Base-by-base conservation (phyloP, 306 rosid genomes). In the Begonia peltatifolia region DNA sequence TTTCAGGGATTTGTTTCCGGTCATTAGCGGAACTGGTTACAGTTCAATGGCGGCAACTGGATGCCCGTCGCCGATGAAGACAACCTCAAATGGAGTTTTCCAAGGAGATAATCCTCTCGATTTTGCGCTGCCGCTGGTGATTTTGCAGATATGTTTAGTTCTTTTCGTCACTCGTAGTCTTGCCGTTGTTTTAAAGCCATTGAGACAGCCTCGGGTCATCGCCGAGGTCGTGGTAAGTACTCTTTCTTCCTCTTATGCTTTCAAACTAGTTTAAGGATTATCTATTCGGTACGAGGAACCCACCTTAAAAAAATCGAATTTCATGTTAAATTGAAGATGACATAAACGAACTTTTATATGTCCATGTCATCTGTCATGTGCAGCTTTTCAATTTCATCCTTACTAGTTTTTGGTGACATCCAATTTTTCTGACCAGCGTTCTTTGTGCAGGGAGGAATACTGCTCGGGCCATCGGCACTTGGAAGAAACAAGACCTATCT, bases 61-160 rank as follows among this genome's bases (percentile, higher is more conserved):
- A 47, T 89, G 84, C 57, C 72, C 79, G 1, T 13, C 65, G 48
- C 84, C 79, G 1, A 85, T 82, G 94, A 83, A 79, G 60, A 52
- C 94, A 5, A 74, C 95, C 18, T 90, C 97, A 43, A 82, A 85
- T 30, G 97, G 95, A 7, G 61, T 9, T 47, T 80, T 90, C 59
- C 94, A 85, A 61, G 94, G 95, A 48, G 92, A 90, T 68, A 42
- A 75, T 69, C 97, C 97, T 67, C 85, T 90, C 46, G 73, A 83
- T 56, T 90, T 46, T 60, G 84, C 94, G 1, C 82, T 90, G 18
- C 92, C 97, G 42, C 74, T 85, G 42, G 67, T 71, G 44, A 79
- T 75, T 43, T 25, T 79, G 62, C 85, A 79, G 59, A 72, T 79
- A 50, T 68, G 75, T 56, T 53, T 79, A 17, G 81, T 79, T 2